Base-by-base conservation (phyloP, 768 basidiomycete genomes). In the Pholiota conissans region DNA sequence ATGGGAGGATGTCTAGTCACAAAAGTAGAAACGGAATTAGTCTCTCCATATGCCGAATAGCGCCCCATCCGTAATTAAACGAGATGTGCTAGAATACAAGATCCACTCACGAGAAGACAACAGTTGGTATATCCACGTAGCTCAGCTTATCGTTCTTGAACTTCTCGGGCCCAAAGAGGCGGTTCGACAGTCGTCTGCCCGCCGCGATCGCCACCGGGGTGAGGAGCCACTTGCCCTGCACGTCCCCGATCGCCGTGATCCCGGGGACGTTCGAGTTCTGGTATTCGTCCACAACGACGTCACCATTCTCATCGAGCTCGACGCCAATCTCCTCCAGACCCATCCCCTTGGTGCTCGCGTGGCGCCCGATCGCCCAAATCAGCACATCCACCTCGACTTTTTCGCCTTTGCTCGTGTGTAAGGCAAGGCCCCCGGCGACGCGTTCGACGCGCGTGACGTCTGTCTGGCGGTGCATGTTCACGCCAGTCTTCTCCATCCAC, bases 171-270 rank as follows among this genome's bases (percentile, higher is more conserved):
- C 97, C 97, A 66, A 93, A 99, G 46, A 98, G 74, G 58, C 97
- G 79, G 75, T 98, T 98, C 53, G 90, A 81, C 35, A 98, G 77
- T 59, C 94, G 77, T 58, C 97, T 79, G 20, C 94, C 97, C 14
- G 97, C 97, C 48, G 96, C 96, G 57, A 99, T 96, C 39, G 97
- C 97, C 9, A 99, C 97, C 14, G 97, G 97, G 3, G 97, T 99
- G 58, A 99, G 79, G 29, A 96, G 78, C 40, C 86, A 91, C 73
- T 97, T 95, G 60, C 97, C 97, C 63, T 85, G 85, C 20, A 95
- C 93, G 68, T 99, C 97, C 2, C 97, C 97, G 56, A 98, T 87
- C 2, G 94, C 85, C 42, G 80, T 87, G 63, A 98, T 79, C 45
- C 84, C 81, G 28, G 82, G 74, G 18, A 94, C 82, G 51, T 70